A percentile compares a stretch with the other conserved stretches of the same genome.
Evolutionary conservation across 1,139 yeast genomes (phyloP).

Genomic region (Pichia sp.): DNA sequence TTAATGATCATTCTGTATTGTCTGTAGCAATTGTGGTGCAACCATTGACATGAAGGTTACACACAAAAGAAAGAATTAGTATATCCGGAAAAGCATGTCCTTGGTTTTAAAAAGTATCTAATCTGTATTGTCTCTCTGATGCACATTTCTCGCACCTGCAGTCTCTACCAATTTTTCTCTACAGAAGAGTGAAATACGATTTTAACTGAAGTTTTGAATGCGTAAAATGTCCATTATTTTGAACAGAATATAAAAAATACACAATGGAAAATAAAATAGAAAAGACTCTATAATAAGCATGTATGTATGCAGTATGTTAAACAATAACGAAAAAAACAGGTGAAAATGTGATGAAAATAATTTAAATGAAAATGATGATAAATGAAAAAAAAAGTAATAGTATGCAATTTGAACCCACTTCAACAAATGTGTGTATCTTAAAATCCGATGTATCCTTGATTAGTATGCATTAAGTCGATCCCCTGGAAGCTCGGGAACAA

Average conservation of each 20-base stretch:
- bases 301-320: slow-evolving; percentile 5
- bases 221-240: neutral
- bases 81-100: neutral
- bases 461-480: slow-evolving; percentile 16
- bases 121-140: neutral
- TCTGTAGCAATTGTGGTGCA: neutral
- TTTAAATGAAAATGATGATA: neutral
- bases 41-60: neutral
- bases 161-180: neutral
- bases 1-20: slow-evolving; percentile 6
- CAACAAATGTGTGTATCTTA: neutral
- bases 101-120: neutral
- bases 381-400: neutral
- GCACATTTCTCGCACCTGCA: too few species aligned
- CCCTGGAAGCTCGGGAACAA: slow-evolving; percentile 14
- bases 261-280: neutral
- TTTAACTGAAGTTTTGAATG: too few species aligned
- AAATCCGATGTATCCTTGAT: neutral
- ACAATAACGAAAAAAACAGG: neutral
- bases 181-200: neutral
- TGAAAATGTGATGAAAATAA: neutral
- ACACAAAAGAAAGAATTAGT: too few species aligned
- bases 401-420: neutral
- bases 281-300: neutral
- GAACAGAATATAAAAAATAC: neutral